Evolutionary conservation across 78 protist genomes (phyloP).

Genomic region (Polysphondylium violaceum): DNA sequence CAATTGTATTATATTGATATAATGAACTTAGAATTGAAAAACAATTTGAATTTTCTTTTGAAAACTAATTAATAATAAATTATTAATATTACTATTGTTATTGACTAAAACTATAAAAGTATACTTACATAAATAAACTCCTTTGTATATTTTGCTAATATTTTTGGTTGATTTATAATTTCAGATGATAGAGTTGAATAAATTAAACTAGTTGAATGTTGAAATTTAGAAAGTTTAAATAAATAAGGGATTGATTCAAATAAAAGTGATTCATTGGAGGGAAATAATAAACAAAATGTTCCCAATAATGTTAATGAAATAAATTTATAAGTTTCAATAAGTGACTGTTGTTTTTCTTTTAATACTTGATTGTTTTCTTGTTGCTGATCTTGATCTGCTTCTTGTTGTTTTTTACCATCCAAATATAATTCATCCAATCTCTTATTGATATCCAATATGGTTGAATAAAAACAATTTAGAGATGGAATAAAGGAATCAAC

Average conservation of each 20-base stretch:
- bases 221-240: slow-evolving; percentile 11
- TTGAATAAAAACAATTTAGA: slow-evolving; percentile 7
- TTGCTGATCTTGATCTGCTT: neutral
- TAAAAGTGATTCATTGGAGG: slow-evolving; percentile 31
- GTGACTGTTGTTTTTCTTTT: too few relatives aligned
- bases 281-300: slow-evolving; percentile 38
- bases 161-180: slow-evolving; percentile 50
- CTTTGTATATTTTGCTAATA: slow-evolving; percentile 29
- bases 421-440: neutral
- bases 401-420: neutral
- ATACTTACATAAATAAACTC: slow-evolving; percentile 46
- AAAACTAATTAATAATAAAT: slow-evolving; percentile 16
- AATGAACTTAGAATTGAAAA: slow-evolving; percentile 57
- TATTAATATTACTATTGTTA: neutral
- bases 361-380: too few relatives aligned
- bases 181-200: slow-evolving; percentile 52
- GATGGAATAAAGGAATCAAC: neutral
- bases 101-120: neutral
- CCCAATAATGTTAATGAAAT: slow-evolving; percentile 46
- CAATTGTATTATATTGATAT: slow-evolving; percentile 51
- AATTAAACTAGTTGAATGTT: slow-evolving; percentile 12
- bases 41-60: slow-evolving; percentile 38
- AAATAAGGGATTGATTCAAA: slow-evolving; percentile 18
- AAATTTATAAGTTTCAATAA: slow-evolving; percentile 5
- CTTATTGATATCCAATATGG: neutral